Evolutionary conservation across 2,329 filamentous ascomycete species (phyloP), one percentile per base, ranked within the genome.

Genomic region (Colletotrichum tofieldiae): DNA sequence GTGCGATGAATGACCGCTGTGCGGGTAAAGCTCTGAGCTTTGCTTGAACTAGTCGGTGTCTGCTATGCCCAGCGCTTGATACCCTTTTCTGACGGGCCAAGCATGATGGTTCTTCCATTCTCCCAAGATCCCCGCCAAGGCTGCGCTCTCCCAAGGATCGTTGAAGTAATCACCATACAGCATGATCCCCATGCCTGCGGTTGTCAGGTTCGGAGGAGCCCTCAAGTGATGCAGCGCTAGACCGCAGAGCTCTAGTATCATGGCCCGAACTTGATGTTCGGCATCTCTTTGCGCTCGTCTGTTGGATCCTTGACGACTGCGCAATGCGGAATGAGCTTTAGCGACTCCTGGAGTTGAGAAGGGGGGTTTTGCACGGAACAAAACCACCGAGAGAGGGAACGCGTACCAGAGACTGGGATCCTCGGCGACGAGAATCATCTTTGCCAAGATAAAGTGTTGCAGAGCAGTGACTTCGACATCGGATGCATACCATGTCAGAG

Each of bases 131-230:
- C 77, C 82, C 20, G 79, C 79, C 76, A 84, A 67, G 1, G 82
- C 82, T 26, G 76, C 75, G 1, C 82, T 76, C 69, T 84, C 82
- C 56, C 82, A 83, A 12, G 76, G 77, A 64, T 84, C 82, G 2
- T 82, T 83, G 71, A 84, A 84, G 58, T 82, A 84, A 62, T 84
- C 82, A 1, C 82, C 81, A 35, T 84, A 84, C n/a, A 84, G 70
- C 75, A 83, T 81, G 72, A 84, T 83, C 5, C 82, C 81, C 45
- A 84, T 81, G 0, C 80, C 81, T 0, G 82, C 80, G 8, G 84
- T 82, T 3, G 84, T 80, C 2, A 84, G 77, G 1, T 81, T 82
- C 0, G 82, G 82, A 0, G 82, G 81, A 3, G 80, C 83, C 0
- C 75, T 78, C 0, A 81, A 79, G 49, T 84, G 81, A 55, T 82